Evolutionary conservation across 2,329 filamentous ascomycete species (phyloP), one percentile per base, ranked within the genome.

Genomic region (Exophiala viscosa): DNA sequence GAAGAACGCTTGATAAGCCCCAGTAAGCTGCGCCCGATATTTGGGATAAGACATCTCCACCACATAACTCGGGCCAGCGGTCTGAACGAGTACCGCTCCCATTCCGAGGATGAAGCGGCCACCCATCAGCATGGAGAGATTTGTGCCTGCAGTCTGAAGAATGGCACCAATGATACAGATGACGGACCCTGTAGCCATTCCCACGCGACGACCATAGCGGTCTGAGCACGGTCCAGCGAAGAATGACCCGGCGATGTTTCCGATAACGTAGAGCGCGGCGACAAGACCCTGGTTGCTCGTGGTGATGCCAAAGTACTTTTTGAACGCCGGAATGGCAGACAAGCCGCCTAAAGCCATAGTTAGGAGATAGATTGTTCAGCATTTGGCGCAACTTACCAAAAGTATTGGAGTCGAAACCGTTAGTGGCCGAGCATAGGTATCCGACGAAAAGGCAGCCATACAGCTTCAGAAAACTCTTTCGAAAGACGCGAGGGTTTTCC

Each of bases 31-130:
- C 23, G 71, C 71, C 35, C 71, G 68, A 43, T 71, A 72, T 0
- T 69, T 66, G 10, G 72, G 69, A 3, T 69, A 69, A 0, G 73
- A 68, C 11, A 76, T 55, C 50, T 75, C 72, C 1, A 71, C 70
- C 15, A 74, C 63, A 48, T 74, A 74, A 28, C 72, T 70, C 42
- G 68, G 70, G 6, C 69, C 69, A 42, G 74, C 70, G 2, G 70
- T 71, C 8, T 69, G 72, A 4, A 69, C 72, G 18, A 74, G 64
- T 41, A 71, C 71, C 63, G 63, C 62, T 32, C 64, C 54, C 36
- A 71, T 60, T 34, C 69, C 69, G 18, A 68, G 70, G 34, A 78
- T 70, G 36, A 79, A 64, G 18, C 79, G 76, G 18, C 79, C 78
- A 4, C 71, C 76, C 39, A 81, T 74, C 6, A 71, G 63, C 13